phyloP scores from a whole-genome alignment of 768 basidiomycete genomes.

The Russula dissimulans region DNA sequence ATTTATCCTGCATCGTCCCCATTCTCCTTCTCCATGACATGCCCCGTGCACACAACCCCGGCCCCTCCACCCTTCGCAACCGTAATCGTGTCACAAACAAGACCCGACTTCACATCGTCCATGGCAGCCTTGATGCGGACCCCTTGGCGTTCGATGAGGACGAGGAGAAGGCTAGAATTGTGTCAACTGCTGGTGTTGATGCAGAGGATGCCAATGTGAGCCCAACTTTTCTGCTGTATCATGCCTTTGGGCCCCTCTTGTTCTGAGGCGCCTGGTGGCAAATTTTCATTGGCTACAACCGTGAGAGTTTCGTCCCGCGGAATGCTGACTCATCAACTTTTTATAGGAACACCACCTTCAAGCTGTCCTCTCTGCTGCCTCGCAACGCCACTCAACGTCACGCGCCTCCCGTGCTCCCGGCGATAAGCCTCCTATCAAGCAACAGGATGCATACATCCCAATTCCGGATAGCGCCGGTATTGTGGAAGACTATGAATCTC shows the following conservation, averaged over 20 bases:
- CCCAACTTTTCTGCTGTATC: constrained; percentile 26
- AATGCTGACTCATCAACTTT: constrained; percentile 40
- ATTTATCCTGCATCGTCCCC: constrained; percentile 24
- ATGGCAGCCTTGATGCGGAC: constrained; percentile 75
- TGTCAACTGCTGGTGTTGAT: constrained; percentile 80
- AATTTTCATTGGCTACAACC: constrained; percentile 36
- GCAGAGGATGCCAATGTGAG: constrained; percentile 91
- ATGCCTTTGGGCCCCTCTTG: constrained; percentile 32
- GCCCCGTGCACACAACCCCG: constrained; percentile 74
- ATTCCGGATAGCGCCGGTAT: constrained; percentile 84
- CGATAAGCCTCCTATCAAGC: constrained; percentile 30
- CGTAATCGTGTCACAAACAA: constrained; percentile 91
- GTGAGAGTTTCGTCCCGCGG: constrained; percentile 41
- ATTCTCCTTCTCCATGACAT: constrained; percentile 64
- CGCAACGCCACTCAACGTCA: constrained; percentile 36
- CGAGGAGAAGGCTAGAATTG: constrained; percentile 73
- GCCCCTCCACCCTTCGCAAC: constrained; percentile 71
- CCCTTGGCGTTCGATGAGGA: constrained; percentile 76
- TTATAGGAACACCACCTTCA: constrained; percentile 50
- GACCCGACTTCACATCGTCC: constrained; percentile 77
- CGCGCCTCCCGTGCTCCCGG: constrained; percentile 30
- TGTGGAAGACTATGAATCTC: constrained; percentile 64
- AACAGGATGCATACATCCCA: constrained; percentile 71
- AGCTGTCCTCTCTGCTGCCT: constrained; percentile 46
- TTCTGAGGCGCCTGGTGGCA: constrained; percentile 37